These are phyloP conservation scores for Micractinium conductrix DNA, from an alignment of 139 green algal genomes.

Conservation along the genomic window DNA sequence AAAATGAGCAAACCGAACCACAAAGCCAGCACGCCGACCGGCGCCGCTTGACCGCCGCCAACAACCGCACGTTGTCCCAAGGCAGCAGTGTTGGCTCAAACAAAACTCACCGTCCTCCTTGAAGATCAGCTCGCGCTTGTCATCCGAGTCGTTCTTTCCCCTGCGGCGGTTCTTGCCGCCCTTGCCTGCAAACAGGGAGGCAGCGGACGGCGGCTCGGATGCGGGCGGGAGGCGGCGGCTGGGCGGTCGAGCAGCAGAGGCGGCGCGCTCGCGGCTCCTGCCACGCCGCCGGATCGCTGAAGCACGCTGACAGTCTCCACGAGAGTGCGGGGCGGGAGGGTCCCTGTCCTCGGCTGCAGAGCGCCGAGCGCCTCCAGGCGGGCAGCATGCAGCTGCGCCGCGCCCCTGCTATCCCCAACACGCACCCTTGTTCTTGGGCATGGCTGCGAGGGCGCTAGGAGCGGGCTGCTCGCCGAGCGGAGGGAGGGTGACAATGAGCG, in stretches of 20 bases:
- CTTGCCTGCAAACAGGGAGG: conserved; percentile 55
- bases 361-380: too few relatives aligned
- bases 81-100: neutral
- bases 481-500: too few relatives aligned
- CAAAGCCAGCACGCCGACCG: too few relatives aligned
- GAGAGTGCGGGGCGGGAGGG: neutral
- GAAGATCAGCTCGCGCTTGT: conserved; percentile 99
- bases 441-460: too few relatives aligned
- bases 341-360: neutral
- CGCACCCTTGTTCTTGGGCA: conserved; percentile 72
- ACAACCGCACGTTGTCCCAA: neutral
- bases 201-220: too few relatives aligned
- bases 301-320: neutral
- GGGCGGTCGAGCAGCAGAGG: too few relatives aligned
- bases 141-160: conserved; percentile 93
- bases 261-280: too few relatives aligned
- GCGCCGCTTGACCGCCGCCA: too few relatives aligned
- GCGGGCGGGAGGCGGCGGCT: neutral
- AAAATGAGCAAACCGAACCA: too few relatives aligned
- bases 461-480: too few relatives aligned
- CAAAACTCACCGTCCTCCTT: conserved; percentile 95
- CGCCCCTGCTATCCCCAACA: too few relatives aligned
- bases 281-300: too few relatives aligned
- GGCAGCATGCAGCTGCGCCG: neutral
- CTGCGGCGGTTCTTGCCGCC: conserved; percentile 72